Evolutionary conservation across 192 early-diverging fungal genomes (phyloP), one percentile per base, ranked within the genome.

Genomic region (Spizellomyces punctatus): DNA sequence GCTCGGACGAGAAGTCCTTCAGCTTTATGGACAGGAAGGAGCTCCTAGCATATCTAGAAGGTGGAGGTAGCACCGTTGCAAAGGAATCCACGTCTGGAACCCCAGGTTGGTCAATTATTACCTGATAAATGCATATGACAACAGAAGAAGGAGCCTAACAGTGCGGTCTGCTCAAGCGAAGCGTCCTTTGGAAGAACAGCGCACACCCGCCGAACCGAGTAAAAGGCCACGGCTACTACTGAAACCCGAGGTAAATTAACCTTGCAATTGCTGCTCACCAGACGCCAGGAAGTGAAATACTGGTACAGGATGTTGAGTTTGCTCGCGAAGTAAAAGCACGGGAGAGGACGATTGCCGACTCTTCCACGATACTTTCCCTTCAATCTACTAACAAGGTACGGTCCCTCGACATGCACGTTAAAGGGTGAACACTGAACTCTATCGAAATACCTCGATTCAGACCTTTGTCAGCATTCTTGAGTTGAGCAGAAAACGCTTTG

Each of bases 41-140:
- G 14, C 80, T 94, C 22, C 71, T 92, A 14, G 90, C 91, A 59
- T 92, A 92, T 61, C 72, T 96, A 54, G 92, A 89, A 0, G 90
- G 75, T 17, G 71, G 84, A 17, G 83, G 84, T 46, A 73, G 82
- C 4, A 73, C 83, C 6, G 76, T 68, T 43, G 50, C 14, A 54
- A 54, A 54, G 17, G 50, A 54, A 54, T 19, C 12, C 14, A 19
- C 4, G 17, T 12, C 50, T 12, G 50, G 50, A 19, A 19, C 50
- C 17, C 27, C 27, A 36, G 27, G 27, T 36, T 36, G 27, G 27
- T 36, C 73, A 78, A 1, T 64, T 79, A 2, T 83, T 80, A 36
- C 73, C 78, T 48, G 27, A 36, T 36, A 36, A 36, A 36, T 36
- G 27, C 27, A 36, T 36, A 66, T 54, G 6, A 19, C n/a, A 36